Base-by-base conservation (phyloP, 78 protist genomes). In the Dictyostelium citrinum region DNA sequence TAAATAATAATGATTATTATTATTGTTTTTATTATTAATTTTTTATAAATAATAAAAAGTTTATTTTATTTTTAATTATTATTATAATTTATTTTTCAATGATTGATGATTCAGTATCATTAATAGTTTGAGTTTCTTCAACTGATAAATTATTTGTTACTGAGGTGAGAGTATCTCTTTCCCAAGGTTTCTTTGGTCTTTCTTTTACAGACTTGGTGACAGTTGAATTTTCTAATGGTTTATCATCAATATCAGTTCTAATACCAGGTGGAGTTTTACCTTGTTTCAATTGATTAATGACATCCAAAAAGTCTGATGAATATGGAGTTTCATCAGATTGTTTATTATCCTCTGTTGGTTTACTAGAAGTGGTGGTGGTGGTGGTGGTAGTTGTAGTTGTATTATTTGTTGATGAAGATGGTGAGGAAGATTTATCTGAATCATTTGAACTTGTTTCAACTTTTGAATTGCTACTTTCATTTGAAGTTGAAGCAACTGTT, bases 251-350 rank as follows among this genome's bases (percentile, higher is more conserved):
- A 88, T 88, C 93, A 22, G 77, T 67, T 76, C 93, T 58, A 46
- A 88, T 88, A 33, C 93, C 93, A 49, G 93, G 85, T 88, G 93
- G 93, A 67, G 93, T 88, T 49, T 88, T 88, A 22, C 93, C 93
- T 68, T 76, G 85, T 78, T 88, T 88, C 49, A 88, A 43, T 88
- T 88, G 93, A 68, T 29, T 76, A 5, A 88, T 88, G 3, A 88
- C 71, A 68, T 78, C 85, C 3, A 88, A 46, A 67, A 88, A 88
- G 39, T 88, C 77, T 3, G 84, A 22, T 12, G 93, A 88, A n/a
- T 88, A 88, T 64, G 93, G 93, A 4, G 85, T 67, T 61, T 88
- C 90, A 14, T 72, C 79, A 12, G 61, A 60, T n/a, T 14, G 17
- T 17, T 7, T 10, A 22, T 75, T 11, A 14, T 70, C 29, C 0